Conservation (phyloP, 495 filamentous ascomycete genomes). For the Haplographium delicatum region DNA sequence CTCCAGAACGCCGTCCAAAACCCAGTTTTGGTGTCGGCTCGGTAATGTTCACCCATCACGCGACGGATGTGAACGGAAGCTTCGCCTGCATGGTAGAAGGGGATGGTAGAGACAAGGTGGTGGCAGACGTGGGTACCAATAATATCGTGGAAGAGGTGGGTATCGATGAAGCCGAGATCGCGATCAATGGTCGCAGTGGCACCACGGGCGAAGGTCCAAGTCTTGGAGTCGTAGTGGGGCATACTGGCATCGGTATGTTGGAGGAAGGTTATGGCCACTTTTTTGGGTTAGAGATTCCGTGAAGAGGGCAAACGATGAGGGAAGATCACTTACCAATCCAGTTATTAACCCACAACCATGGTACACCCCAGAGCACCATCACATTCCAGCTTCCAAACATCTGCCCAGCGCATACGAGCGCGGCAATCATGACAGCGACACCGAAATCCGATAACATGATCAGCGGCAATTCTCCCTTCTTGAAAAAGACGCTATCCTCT, state of each 20-base stretch:
- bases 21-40: slow-evolving; percentile 43
- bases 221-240: slow-evolving; percentile 55
- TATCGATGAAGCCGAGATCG: slow-evolving; percentile 64
- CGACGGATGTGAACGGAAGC: slow-evolving; percentile 61
- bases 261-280: slow-evolving; percentile 62
- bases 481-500: slow-evolving; percentile 48
- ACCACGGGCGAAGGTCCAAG: slow-evolving; percentile 64
- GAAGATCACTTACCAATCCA: slow-evolving; percentile 43
- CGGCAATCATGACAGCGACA: slow-evolving; percentile 39
- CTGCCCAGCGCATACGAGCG: slow-evolving; percentile 38
- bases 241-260: slow-evolving; percentile 65
- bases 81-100: slow-evolving; percentile 68
- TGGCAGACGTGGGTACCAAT: slow-evolving; percentile 69
- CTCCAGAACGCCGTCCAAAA: slow-evolving; percentile 42
- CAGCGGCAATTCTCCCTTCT: slow-evolving; percentile 46
- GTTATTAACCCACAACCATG: slow-evolving; percentile 58
- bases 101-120: slow-evolving; percentile 61
- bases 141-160: slow-evolving; percentile 66
- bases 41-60: slow-evolving; percentile 60
- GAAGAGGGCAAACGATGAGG: not conserved
- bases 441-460: slow-evolving; percentile 59
- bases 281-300: not conserved
- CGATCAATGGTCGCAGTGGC: slow-evolving; percentile 66
- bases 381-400: slow-evolving; percentile 47
- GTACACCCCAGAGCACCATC: slow-evolving; percentile 45